Evolutionary conservation across 331 rosid genomes (phyloP), one percentile per base, ranked within the genome.

Genomic region (Malus hybrid): DNA sequence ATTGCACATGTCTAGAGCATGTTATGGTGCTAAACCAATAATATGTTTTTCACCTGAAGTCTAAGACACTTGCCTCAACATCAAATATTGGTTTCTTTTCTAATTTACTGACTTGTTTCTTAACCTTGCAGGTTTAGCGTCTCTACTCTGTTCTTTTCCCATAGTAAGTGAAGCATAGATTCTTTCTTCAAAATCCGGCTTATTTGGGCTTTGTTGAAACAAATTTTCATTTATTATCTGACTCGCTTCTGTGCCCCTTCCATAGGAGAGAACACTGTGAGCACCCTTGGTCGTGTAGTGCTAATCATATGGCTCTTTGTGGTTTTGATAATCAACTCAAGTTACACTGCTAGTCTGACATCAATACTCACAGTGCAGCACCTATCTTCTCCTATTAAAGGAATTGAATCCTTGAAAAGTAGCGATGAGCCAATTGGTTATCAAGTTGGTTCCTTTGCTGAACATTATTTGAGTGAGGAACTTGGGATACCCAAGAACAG

Each of bases 341-440:
- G 99, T 86, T 95, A 92, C 90, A 92, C 99, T 15, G 99, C 99
- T 18, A 95, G 99, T 87, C 87, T 92, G 83, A 90, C 99, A 70
- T 95, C 99, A 79, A 90, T 95, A 83, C 97, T 95, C 80, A 95
- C 99, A 64, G 97, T 95, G 82, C 97, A 95, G 81, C 88, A 82
- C 73, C 84, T 95, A 70, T 88, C 76, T 81, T 95, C 97, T 71
- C 84, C 82, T 46, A 84, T 95, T 73, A 89, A 62, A 56, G 99
- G 99, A 79, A 88, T 94, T 61, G 96, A 92, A 28, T 87, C 87
- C 82, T 83, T 94, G 82, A 92, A 80, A 81, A 75, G 30, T 10
- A 73, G 85, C 65, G 77, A 82, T 28, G 96, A 92, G 33, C 92
- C 88, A 22, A 92, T 94, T 24, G 99, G 99, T 46, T 90, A 81